phyloP scores from a whole-genome alignment of 116 monocot species.

The Phalaenopsis hybrid region DNA sequence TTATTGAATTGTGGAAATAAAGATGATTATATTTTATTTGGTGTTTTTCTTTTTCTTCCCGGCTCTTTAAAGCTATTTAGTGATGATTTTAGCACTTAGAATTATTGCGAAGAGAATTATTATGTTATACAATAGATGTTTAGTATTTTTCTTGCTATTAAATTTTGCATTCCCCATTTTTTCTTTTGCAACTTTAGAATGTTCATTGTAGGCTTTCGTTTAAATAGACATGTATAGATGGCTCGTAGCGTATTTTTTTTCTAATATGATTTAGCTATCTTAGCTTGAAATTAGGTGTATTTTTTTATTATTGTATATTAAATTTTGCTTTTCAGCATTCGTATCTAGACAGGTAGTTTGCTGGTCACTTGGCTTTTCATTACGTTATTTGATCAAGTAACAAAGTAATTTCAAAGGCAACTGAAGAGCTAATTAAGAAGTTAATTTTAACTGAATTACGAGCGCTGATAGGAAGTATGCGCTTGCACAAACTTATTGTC shows the following conservation, averaged over 20 bases:
- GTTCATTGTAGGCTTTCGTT: neutral
- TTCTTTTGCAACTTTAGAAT: neutral
- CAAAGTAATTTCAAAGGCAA: too few species aligned
- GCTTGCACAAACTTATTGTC: too few species aligned
- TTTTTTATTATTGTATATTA: too few species aligned
- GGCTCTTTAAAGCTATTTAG: neutral
- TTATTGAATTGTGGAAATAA: neutral
- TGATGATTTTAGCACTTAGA: neutral
- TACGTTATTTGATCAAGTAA: too few species aligned
- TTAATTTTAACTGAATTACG: too few species aligned
- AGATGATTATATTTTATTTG: too few species aligned
- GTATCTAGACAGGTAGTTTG: neutral
- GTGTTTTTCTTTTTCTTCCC: neutral
- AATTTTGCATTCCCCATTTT: neutral
- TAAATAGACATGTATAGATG: neutral
- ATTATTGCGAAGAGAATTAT: neutral
- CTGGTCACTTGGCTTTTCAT: too few species aligned
- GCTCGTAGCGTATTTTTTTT: neutral
- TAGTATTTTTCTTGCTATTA: neutral
- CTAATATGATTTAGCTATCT: too few species aligned
- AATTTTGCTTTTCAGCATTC: too few species aligned
- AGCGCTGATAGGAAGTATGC: too few species aligned
- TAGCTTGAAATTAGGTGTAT: too few species aligned
- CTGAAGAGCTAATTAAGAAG: too few species aligned
- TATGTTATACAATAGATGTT: neutral